These are phyloP conservation scores for Cadophora sp. DNA, from an alignment of 2,329 filamentous ascomycete species.

Conservation along the genomic window DNA sequence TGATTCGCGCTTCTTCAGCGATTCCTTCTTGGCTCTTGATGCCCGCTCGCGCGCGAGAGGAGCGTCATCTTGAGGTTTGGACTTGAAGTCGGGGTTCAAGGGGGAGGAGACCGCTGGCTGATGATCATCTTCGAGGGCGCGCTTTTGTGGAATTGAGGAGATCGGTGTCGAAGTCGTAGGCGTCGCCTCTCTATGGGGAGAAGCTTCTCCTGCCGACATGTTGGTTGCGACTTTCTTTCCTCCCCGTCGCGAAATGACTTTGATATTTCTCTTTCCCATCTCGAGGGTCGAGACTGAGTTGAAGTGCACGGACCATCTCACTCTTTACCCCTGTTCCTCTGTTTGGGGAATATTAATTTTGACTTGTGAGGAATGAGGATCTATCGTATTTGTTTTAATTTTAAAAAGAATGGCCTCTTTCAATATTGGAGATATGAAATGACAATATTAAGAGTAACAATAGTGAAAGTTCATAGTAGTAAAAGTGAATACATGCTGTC, in stretches of 20 bases:
- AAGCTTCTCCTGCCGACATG: conserved; percentile 26
- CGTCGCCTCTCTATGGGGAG: conserved; percentile 47
- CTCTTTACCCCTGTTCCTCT: not conserved
- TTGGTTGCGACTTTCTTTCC: conserved; percentile 10
- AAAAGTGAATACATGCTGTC: not conserved
- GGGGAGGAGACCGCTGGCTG: conserved; percentile 75
- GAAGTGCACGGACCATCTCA: not conserved
- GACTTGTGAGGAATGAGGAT: not conserved
- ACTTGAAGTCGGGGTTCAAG: conserved; percentile 70
- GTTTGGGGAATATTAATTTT: not conserved
- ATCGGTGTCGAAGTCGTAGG: conserved; percentile 44
- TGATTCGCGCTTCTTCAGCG: conserved; percentile 71
- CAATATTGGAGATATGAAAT: not conserved
- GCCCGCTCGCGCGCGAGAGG: conserved; percentile 43
- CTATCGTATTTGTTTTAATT: not conserved
- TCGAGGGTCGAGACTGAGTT: not conserved
- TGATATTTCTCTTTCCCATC: conserved; percentile 6
- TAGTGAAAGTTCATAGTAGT: not conserved
- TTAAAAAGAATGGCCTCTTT: not conserved
- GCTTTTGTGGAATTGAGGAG: conserved; percentile 67
- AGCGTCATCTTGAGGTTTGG: conserved; percentile 46
- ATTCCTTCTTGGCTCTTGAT: conserved; percentile 66
- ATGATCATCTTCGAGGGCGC: conserved; percentile 72
- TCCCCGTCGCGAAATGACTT: conserved; percentile 4
- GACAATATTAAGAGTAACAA: not conserved